These are phyloP conservation scores for Candida koratica DNA, from an alignment of 805 yeast genomes.

Conservation along the genomic window DNA sequence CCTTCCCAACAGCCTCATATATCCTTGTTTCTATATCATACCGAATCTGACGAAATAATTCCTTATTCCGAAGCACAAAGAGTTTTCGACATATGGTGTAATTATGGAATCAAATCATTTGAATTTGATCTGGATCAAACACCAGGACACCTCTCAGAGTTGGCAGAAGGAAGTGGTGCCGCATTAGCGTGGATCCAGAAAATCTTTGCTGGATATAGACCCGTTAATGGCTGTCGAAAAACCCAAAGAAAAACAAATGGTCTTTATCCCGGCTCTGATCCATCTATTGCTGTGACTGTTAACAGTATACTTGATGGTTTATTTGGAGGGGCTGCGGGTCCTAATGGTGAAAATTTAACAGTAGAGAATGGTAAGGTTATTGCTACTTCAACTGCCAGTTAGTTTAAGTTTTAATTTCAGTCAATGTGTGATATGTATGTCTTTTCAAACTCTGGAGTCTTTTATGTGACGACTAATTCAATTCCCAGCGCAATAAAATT, in stretches of 20 bases:
- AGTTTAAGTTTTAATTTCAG: too few relatives aligned
- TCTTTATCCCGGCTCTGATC: slow-evolving; percentile 34
- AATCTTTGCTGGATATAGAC: slow-evolving; percentile 15
- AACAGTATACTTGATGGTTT: slow-evolving; percentile 1
- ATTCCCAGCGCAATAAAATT: too few relatives aligned
- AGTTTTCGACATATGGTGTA: slow-evolving; percentile 22
- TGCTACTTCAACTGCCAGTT: too few relatives aligned
- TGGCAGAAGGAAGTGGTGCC: slow-evolving; percentile 16
- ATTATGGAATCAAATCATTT: slow-evolving; percentile 23
- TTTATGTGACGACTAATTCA: too few relatives aligned
- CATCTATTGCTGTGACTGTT: neutral
- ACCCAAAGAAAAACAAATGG: slow-evolving; percentile 48
- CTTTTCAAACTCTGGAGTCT: too few relatives aligned
- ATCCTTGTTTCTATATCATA: slow-evolving; percentile 22
- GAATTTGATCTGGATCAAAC: slow-evolving; percentile 20
- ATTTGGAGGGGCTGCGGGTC: slow-evolving; percentile 9
- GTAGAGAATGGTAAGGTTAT: neutral
- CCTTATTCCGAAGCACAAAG: slow-evolving; percentile 15
- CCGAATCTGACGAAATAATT: slow-evolving; percentile 17
- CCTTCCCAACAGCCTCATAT: slow-evolving; percentile 16
- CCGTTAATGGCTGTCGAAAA: slow-evolving; percentile 29
- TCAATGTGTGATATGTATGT: too few relatives aligned
- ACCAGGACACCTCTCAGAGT: slow-evolving; percentile 18
- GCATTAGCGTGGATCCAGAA: slow-evolving; percentile 20
- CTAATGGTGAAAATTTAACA: slow-evolving; percentile 11